Evolutionary conservation across 176 grass and related monocot species (phyloP).

Genomic region (Cocos nucifera): DNA sequence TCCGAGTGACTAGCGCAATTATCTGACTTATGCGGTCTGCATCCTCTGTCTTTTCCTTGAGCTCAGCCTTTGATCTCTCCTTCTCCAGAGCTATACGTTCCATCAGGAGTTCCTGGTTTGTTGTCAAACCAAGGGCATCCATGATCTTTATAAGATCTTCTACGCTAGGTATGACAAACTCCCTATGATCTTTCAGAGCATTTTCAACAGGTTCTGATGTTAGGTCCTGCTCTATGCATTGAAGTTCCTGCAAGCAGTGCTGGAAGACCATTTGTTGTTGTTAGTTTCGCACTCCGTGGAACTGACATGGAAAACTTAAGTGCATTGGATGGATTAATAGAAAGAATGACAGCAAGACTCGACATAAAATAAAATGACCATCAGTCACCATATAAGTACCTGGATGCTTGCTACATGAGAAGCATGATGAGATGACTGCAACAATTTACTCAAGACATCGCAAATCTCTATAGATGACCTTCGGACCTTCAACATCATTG

Average conservation of each 20-base stretch:
- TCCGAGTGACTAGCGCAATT: constrained; percentile 26
- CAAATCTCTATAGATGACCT: constrained; percentile 22
- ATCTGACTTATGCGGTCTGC: constrained; percentile 24
- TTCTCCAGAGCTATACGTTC: constrained; percentile 42
- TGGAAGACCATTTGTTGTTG: constrained; percentile 5
- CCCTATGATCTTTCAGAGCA: constrained; percentile 32
- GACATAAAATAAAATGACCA: too few species aligned
- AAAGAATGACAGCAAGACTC: too few species aligned
- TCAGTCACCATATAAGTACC: constrained; percentile 10
- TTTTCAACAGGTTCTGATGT: constrained; percentile 21
- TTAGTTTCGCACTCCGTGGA: background rate
- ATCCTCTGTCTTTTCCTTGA: constrained; percentile 24
- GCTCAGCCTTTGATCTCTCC: constrained; percentile 28
- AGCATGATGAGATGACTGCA: constrained; percentile 31
- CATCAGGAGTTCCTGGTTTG: constrained; percentile 33
- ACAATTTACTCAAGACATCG: constrained; percentile 25
- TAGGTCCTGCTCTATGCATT: constrained; percentile 20
- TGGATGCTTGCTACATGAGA: constrained; percentile 25
- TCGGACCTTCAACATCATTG: constrained; percentile 25
- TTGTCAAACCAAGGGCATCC: constrained; percentile 26
- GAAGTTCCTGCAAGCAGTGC: constrained; percentile 28
- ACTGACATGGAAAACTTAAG: background rate
- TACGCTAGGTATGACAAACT: constrained; percentile 26
- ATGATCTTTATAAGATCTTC: constrained; percentile 39
- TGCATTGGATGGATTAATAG: too few species aligned